A percentile compares a stretch with the other conserved stretches of the same genome.
These are phyloP conservation scores for Cladobotryum protrusum DNA, from an alignment of 2,329 filamentous ascomycete species.

Conservation along the genomic window DNA sequence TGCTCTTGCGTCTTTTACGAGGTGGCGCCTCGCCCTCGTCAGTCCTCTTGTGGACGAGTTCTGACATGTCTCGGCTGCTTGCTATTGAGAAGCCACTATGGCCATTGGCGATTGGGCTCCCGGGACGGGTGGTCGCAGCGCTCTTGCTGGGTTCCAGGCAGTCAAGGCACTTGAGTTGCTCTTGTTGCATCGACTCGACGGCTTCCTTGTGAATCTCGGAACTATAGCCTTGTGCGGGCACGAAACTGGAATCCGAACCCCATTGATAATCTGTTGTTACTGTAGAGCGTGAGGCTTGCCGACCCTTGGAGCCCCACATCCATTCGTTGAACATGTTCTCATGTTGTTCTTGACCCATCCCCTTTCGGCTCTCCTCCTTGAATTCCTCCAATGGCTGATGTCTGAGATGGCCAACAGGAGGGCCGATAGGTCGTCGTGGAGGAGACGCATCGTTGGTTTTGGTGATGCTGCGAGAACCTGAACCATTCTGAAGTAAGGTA, in stretches of 20 bases:
- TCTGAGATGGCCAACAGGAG: constrained; percentile 35
- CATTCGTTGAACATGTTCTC: constrained; percentile 36
- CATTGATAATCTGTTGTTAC: constrained; percentile 49
- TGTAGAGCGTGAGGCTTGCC: constrained; percentile 26
- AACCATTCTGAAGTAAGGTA: constrained; percentile 42
- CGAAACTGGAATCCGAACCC: constrained; percentile 64
- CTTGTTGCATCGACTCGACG: constrained; percentile 49
- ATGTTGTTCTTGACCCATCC: constrained; percentile 23
- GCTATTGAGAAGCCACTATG: constrained; percentile 12
- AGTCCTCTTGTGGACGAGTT: background rate
- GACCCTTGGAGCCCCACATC: constrained; percentile 31
- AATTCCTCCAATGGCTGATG: constrained; percentile 40
- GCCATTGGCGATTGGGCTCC: constrained; percentile 42
- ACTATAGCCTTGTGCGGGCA: constrained; percentile 50
- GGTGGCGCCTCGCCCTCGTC: constrained; percentile 31
- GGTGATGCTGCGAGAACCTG: constrained; percentile 17
- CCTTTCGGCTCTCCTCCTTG: constrained; percentile 32
- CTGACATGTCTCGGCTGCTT: background rate
- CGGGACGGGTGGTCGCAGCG: constrained; percentile 51
- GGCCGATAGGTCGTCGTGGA: constrained; percentile 23
- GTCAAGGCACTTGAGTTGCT: constrained; percentile 49
- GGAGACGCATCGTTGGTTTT: constrained; percentile 21
- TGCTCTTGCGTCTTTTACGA: constrained; percentile 51
- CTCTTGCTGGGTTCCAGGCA: constrained; percentile 54
- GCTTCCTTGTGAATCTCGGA: constrained; percentile 52